Evolutionary conservation across 371 early-diverging fungal species (phyloP), one percentile per base, ranked within the genome.

Genomic region (Mortierella sp.): DNA sequence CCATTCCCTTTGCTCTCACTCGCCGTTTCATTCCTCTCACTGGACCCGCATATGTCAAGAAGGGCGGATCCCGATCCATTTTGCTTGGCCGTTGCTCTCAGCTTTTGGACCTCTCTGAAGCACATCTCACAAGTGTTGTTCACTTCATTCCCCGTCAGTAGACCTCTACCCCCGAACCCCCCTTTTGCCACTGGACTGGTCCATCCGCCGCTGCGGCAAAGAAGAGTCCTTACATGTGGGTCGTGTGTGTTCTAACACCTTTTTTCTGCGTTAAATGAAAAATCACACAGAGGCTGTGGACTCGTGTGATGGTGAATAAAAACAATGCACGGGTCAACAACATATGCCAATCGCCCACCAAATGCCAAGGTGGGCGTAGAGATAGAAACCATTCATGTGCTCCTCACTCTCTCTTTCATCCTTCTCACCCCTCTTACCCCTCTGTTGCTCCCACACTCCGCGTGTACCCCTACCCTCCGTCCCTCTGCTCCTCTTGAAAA

Each of bases 341-440:
- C 61, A 58, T 58, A 58, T 58, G 61, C 22, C 37, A 58, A 34
- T 58, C 61, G n/a, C n/a, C n/a, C n/a, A n/a, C n/a, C n/a, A n/a
- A n/a, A n/a, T n/a, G n/a, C n/a, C n/a, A n/a, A n/a, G n/a, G n/a
- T n/a, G n/a, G n/a, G n/a, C n/a, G n/a, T n/a, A n/a, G n/a, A n/a
- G n/a, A n/a, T n/a, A n/a, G n/a, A n/a, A n/a, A n/a, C n/a, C 31
- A 1, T 34, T 58, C 22, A 58, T 58, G 31, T 58, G 61, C 37
- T 58, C 22, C 19, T 58, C n/a, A 22, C 48, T 48, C 48, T 48
- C 6, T n/a, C 48, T 0, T 22, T 19, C 7, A 48, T 48, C n/a
- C n/a, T 48, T 9, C 26, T 34, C 37, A 0, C 8, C 19, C 61
- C 16, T 9, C n/a, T n/a, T n/a, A n/a, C 9, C 55, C 34, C 24